Evolutionary conservation across 2,329 filamentous ascomycete genomes (phyloP).

Genomic region (Aspergillus tanneri): DNA sequence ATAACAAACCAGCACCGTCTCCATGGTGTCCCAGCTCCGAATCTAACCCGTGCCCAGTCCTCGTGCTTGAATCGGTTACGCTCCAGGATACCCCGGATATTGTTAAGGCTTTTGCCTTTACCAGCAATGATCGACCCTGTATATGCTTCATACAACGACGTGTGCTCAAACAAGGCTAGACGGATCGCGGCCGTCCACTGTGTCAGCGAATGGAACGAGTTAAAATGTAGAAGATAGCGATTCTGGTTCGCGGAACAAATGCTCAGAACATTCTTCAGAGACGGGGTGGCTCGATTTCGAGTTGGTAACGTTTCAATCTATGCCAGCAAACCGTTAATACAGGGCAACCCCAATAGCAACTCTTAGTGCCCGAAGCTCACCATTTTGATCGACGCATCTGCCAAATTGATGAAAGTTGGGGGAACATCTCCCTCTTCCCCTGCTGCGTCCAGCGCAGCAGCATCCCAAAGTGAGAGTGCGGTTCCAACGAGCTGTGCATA

Average conservation of each 20-base stretch:
- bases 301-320: constrained; percentile 89
- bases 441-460: constrained; percentile 82
- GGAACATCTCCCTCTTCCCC: constrained; percentile 81
- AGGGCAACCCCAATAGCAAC: not conserved
- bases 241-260: constrained; percentile 95
- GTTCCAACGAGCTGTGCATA: constrained; percentile 96
- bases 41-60: constrained; percentile 92
- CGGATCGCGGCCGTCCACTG: constrained; percentile 97
- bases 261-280: constrained; percentile 90
- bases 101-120: constrained; percentile 85
- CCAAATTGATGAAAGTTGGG: constrained; percentile 92
- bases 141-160: constrained; percentile 91
- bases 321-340: constrained; percentile 3
- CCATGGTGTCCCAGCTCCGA: constrained; percentile 95
- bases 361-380: constrained; percentile 51
- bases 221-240: constrained; percentile 93
- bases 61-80: constrained; percentile 73
- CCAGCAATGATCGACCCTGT: constrained; percentile 93
- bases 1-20: constrained; percentile 96
- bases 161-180: constrained; percentile 90
- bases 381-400: constrained; percentile 98
- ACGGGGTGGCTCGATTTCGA: constrained; percentile 70
- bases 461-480: constrained; percentile 93
- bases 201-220: constrained; percentile 84
- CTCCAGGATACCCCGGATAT: constrained; percentile 86